Evolutionary conservation across 1,139 yeast genomes (phyloP).

Genomic region (Kodamaea sp.): DNA sequence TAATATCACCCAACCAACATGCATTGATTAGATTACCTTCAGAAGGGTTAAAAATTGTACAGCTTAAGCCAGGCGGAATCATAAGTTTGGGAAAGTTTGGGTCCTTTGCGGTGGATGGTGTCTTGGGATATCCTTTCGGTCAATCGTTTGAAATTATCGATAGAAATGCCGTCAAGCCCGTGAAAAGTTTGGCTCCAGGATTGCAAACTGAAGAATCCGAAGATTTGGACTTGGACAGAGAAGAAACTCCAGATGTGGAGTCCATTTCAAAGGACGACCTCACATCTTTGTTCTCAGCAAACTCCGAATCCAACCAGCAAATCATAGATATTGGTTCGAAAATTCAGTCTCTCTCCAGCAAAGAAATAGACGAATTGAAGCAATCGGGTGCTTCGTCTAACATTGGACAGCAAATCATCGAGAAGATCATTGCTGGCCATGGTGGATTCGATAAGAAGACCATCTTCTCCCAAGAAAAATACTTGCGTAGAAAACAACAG

Average conservation of each 20-base stretch:
- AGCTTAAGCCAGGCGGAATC: slow-evolving; percentile 57
- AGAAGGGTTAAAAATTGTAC: slow-evolving; percentile 69
- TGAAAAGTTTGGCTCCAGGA: slow-evolving; percentile 31
- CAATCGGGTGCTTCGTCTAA: slow-evolving; percentile 60
- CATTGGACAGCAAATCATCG: slow-evolving; percentile 80
- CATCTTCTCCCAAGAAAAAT: slow-evolving; percentile 85
- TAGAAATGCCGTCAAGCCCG: slow-evolving; percentile 53
- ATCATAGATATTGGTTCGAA: slow-evolving; percentile 72
- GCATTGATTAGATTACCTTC: slow-evolving; percentile 80
- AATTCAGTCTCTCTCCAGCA: slow-evolving; percentile 71
- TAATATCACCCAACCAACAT: slow-evolving; percentile 51
- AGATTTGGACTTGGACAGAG: slow-evolving; percentile 19
- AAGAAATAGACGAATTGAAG: slow-evolving; percentile 81
- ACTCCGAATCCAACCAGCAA: slow-evolving; percentile 68
- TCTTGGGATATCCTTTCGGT: slow-evolving; percentile 83
- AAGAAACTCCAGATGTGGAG: slow-evolving; percentile 21
- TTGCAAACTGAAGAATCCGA: slow-evolving; percentile 16
- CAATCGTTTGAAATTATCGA: slow-evolving; percentile 83
- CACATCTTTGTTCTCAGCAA: slow-evolving; percentile 42
- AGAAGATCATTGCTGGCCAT: slow-evolving; percentile 79
- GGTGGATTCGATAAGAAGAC: slow-evolving; percentile 89
- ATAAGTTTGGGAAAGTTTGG: slow-evolving; percentile 92
- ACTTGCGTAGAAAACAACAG: slow-evolving; percentile 85
- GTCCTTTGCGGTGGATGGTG: slow-evolving; percentile 67
- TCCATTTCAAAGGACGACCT: slow-evolving; percentile 40